phyloP scores from a whole-genome alignment of 176 grass and related monocot species.

The Triticum aestivum region DNA sequence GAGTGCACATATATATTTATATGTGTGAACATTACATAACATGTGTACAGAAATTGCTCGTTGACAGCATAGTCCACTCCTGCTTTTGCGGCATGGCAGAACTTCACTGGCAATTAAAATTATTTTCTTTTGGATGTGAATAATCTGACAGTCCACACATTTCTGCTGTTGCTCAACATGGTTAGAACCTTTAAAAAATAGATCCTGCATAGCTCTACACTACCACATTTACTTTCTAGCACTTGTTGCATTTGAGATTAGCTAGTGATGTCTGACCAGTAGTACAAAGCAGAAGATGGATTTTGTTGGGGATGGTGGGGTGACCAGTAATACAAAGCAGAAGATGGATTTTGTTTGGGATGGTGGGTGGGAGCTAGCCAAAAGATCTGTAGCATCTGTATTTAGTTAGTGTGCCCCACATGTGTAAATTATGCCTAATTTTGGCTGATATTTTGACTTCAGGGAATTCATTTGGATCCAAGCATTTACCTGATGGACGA shows the following conservation, averaged over 20 bases:
- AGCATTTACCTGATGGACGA: slow-evolving; percentile 97
- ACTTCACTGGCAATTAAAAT: too few relatives aligned
- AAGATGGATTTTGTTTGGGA: background rate
- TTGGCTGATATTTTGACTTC: slow-evolving; percentile 24
- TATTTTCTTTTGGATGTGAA: too few relatives aligned
- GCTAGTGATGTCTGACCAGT: slow-evolving; percentile 3
- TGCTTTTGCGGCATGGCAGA: too few relatives aligned
- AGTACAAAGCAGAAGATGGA: background rate
- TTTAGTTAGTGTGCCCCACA: background rate
- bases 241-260: background rate
- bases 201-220: background rate
- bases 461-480: slow-evolving; percentile 99
- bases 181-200: background rate
- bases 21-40: too few relatives aligned
- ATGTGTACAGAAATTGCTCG: too few relatives aligned
- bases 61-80: too few relatives aligned
- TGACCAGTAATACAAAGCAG: background rate
- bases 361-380: background rate
- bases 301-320: background rate
- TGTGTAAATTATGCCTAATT: background rate
- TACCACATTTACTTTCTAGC: background rate
- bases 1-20: too few relatives aligned
- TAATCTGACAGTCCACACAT: too few relatives aligned
- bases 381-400: background rate
- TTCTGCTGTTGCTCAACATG: background rate